Conservation (phyloP, 805 yeast species). For the Tetrapisispora arboricola region DNA sequence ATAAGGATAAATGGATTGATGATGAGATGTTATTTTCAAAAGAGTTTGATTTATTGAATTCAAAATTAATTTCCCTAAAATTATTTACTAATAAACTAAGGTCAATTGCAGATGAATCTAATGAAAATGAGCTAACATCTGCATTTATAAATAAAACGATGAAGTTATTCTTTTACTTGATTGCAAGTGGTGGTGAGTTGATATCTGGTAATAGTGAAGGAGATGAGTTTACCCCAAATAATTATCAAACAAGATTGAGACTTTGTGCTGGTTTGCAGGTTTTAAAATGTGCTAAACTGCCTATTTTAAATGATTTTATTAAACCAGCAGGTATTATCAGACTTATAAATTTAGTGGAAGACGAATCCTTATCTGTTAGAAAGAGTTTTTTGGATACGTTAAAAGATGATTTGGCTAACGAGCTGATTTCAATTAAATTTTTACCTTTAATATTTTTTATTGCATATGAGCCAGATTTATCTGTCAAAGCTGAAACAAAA, state of each 20-base stretch:
- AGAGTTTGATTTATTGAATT: conserved; percentile 29
- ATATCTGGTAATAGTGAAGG: conserved; percentile 34
- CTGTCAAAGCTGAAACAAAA: conserved; percentile 39
- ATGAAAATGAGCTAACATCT: conserved; percentile 31
- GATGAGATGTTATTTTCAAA: conserved; percentile 27
- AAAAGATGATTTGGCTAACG: conserved; percentile 41
- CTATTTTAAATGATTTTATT: conserved; percentile 43
- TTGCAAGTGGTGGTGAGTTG: conserved; percentile 73
- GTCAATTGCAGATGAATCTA: conserved; percentile 24
- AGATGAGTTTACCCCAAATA: conserved; percentile 51
- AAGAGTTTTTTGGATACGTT: conserved; percentile 38
- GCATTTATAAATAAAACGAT: conserved; percentile 52
- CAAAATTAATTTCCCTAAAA: conserved; percentile 45
- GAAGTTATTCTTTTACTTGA: conserved; percentile 53
- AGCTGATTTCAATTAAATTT: conserved; percentile 51
- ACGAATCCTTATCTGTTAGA: conserved; percentile 52
- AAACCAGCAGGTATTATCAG: conserved; percentile 42
- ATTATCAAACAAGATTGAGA: conserved; percentile 51
- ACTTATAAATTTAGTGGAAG: conserved; percentile 53
- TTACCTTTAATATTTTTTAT: conserved; percentile 58
- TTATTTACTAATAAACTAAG: conserved; percentile 52
- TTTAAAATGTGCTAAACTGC: conserved; percentile 51
- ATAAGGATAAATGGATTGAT: conserved; percentile 37
- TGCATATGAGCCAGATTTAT: conserved; percentile 62
- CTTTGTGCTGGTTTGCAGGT: conserved; percentile 57